These are phyloP conservation scores for Aspergillus carlsbadensis DNA, from an alignment of 495 filamentous ascomycete genomes.

Conservation along the genomic window DNA sequence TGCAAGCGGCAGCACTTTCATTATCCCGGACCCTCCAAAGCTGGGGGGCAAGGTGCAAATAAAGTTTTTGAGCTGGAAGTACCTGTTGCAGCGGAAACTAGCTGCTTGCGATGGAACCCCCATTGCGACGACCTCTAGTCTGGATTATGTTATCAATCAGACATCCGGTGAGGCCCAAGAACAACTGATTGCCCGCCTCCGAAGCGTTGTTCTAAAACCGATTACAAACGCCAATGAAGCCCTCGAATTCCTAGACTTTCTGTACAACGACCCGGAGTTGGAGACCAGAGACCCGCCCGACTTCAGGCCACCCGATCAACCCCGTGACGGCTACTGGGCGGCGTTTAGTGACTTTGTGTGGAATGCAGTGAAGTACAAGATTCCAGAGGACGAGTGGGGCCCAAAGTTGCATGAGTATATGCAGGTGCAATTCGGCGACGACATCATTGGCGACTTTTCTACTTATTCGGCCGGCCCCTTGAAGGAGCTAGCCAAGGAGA, in stretches of 20 bases:
- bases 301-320: background rate
- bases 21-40: background rate
- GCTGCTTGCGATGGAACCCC: background rate
- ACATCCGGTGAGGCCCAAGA: constrained; percentile 1
- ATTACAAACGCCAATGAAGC: background rate
- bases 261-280: background rate
- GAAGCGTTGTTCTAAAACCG: background rate
- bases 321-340: background rate
- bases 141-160: background rate
- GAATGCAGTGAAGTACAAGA: background rate
- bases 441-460: background rate
- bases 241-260: background rate
- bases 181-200: background rate
- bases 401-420: background rate
- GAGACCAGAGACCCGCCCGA: background rate
- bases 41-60: background rate
- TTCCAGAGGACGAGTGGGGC: background rate
- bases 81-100: background rate
- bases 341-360: background rate
- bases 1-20: background rate
- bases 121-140: background rate
- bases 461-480: background rate
- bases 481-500: background rate
- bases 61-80: background rate
- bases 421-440: background rate